Percentiles rank a stretch among this genome's conserved stretches.
Conservation (phyloP, 305 asterid genomes). For the Ilex paraguariensis region DNA sequence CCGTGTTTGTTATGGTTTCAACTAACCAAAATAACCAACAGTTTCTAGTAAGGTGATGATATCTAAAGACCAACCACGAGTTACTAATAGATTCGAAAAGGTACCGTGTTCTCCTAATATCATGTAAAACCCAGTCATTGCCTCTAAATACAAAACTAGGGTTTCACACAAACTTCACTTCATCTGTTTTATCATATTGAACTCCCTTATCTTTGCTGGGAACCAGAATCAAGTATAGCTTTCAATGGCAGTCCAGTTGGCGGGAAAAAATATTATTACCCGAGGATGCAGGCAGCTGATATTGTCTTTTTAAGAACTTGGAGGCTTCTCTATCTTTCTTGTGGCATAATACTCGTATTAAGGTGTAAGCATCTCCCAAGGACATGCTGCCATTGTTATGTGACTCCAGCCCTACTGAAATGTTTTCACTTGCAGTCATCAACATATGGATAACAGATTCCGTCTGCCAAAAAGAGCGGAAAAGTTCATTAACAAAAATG, state of each 20-base stretch:
- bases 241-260: neutral
- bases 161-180: too few relatives aligned
- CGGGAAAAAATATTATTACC: conserved; percentile 36
- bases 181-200: too few relatives aligned
- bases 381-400: conserved; percentile 41
- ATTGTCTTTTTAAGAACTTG: conserved; percentile 69
- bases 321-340: conserved; percentile 87
- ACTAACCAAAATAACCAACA: too few relatives aligned
- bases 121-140: too few relatives aligned
- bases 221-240: too few relatives aligned
- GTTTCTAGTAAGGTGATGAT: too few relatives aligned
- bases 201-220: too few relatives aligned
- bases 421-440: conserved; percentile 73
- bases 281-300: conserved; percentile 83
- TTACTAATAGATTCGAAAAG: too few relatives aligned
- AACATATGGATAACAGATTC: conserved; percentile 74
- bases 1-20: too few relatives aligned
- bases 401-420: conserved; percentile 43
- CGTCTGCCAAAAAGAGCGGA: conserved; percentile 40
- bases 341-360: conserved; percentile 86
- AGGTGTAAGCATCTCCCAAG: conserved; percentile 76
- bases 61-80: too few relatives aligned
- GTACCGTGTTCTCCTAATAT: too few relatives aligned
- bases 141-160: too few relatives aligned
- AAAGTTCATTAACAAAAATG: conserved; percentile 15